phyloP scores from a whole-genome alignment of 495 filamentous ascomycete genomes.

The Neurospora tetrasperma region DNA sequence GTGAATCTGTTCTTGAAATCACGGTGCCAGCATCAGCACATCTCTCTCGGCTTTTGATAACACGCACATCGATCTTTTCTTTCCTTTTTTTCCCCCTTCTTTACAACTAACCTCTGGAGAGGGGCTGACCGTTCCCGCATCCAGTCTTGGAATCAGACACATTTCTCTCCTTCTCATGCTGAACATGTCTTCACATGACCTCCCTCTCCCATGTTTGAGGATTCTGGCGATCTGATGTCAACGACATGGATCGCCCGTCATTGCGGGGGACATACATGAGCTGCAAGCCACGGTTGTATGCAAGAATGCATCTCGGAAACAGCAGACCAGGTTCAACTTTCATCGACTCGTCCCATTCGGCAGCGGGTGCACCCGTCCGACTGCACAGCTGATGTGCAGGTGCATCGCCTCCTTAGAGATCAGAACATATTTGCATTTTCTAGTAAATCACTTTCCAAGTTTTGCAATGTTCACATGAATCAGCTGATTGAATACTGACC shows the following conservation, averaged over 20 bases:
- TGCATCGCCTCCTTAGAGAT: not conserved
- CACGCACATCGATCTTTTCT: not conserved
- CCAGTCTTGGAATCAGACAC: not conserved
- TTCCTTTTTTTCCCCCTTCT: not conserved
- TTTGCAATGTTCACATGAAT: not conserved
- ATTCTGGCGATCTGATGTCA: not conserved
- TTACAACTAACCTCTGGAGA: not conserved
- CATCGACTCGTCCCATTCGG: not conserved
- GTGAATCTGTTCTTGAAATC: too few relatives aligned
- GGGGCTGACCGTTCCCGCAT: not conserved
- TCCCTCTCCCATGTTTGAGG: not conserved
- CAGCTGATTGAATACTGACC: not conserved
- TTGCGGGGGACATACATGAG: not conserved
- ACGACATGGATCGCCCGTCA: not conserved
- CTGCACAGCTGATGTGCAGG: not conserved
- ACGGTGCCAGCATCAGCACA: not conserved
- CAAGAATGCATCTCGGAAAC: not conserved
- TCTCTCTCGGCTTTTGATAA: not conserved
- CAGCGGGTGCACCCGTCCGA: not conserved
- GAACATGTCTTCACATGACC: not conserved
- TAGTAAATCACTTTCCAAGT: not conserved
- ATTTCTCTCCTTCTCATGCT: not conserved
- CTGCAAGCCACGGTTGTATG: not conserved
- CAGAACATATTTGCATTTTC: not conserved
- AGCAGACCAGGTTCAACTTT: not conserved